Evolutionary conservation across 805 yeast species (phyloP).

Genomic region (Jamesozyma jinghongensis): DNA sequence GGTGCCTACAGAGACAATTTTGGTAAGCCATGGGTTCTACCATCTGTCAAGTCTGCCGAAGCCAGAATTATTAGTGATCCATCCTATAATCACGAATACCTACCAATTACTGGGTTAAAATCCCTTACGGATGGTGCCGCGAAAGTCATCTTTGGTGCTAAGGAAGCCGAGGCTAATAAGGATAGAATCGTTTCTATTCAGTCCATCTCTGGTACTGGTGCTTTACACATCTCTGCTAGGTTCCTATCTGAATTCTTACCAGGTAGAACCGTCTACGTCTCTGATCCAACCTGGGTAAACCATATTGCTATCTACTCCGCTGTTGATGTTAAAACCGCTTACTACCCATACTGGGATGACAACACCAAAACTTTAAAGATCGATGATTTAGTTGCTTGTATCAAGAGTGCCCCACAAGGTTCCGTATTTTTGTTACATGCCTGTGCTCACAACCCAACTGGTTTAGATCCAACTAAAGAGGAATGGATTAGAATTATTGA

Average conservation of each 20-base stretch:
- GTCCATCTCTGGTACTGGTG: conserved; percentile 94
- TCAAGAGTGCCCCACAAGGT: conserved; percentile 60
- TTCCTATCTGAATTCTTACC: conserved; percentile 30
- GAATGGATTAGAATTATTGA: conserved; percentile 71
- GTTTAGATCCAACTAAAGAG: conserved; percentile 78
- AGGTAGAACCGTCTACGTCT: conserved; percentile 46
- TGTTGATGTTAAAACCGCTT: conserved; percentile 55
- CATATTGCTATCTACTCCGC: conserved; percentile 74
- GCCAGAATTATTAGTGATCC: conserved; percentile 47
- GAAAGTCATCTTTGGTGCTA: conserved; percentile 57
- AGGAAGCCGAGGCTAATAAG: conserved; percentile 46
- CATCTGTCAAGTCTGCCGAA: conserved; percentile 67
- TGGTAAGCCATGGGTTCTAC: conserved; percentile 85
- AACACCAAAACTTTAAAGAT: conserved; percentile 62
- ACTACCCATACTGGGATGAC: conserved; percentile 82
- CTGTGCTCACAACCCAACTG: conserved; percentile 98
- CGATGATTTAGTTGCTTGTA: conserved; percentile 53
- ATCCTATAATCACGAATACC: conserved; percentile 74
- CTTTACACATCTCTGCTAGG: conserved; percentile 78
- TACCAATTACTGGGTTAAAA: conserved; percentile 70
- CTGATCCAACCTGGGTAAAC: conserved; percentile 97
- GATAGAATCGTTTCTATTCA: conserved; percentile 74
- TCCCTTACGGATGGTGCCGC: conserved; percentile 64
- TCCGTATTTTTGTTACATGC: conserved; percentile 82
- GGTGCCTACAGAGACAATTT: conserved; percentile 90